Evolutionary conservation across 129 eudicot species (phyloP).

Genomic region (Flaveria trinervia): DNA sequence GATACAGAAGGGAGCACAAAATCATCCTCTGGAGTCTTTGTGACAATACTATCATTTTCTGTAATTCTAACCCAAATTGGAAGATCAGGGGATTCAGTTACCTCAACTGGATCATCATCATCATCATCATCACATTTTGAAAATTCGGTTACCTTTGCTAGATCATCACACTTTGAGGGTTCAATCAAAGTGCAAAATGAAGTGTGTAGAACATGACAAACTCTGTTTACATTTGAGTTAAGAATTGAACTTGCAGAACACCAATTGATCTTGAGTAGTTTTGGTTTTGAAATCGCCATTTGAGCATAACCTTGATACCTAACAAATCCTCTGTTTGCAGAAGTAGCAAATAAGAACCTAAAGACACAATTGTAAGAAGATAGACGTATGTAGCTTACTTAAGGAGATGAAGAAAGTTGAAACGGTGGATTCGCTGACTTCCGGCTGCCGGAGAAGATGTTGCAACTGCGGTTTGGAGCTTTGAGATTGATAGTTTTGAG

Average conservation of each 20-base stretch:
- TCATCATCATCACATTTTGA: constrained; percentile 9
- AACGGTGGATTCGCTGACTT: too few relatives aligned
- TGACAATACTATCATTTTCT: constrained; percentile 25
- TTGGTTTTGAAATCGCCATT: constrained; percentile 23
- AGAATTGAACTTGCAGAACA: constrained; percentile 7
- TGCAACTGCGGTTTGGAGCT: too few relatives aligned
- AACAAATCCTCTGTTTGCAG: neutral
- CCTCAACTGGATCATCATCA: constrained; percentile 24
- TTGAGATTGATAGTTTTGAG: too few relatives aligned
- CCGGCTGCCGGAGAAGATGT: too few relatives aligned
- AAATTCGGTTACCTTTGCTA: too few relatives aligned
- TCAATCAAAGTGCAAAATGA: constrained; percentile 26
- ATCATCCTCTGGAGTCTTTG: constrained; percentile 51
- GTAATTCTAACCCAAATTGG: constrained; percentile 71
- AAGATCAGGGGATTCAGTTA: constrained; percentile 51
- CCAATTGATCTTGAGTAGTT: constrained; percentile 2
- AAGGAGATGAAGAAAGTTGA: too few relatives aligned
- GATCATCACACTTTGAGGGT: constrained; percentile 23
- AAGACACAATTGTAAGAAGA: too few relatives aligned
- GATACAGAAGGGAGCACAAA: constrained; percentile 69
- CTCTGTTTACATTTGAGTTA: neutral
- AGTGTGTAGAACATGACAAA: constrained; percentile 2
- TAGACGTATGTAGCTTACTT: too few relatives aligned
- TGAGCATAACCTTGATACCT: neutral
- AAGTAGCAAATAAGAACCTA: too few relatives aligned